Conservation (phyloP, 257 asterid genomes). For the Solanum sparsipilum region DNA sequence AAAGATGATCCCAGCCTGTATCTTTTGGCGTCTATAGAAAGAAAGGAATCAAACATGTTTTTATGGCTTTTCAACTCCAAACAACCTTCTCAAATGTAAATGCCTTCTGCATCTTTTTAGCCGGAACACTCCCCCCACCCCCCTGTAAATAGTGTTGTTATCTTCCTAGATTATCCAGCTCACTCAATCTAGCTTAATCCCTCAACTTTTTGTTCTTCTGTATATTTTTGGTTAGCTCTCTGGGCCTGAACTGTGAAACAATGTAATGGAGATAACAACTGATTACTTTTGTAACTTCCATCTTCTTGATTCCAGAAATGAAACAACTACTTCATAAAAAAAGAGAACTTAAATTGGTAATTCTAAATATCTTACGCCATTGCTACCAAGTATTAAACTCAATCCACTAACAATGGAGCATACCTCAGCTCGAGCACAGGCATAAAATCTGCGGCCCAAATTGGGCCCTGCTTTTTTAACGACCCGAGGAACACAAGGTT, state of each 20-base stretch:
- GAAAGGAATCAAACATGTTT: not conserved
- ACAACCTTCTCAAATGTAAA: not conserved
- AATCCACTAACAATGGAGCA: not conserved
- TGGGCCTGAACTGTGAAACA: not conserved
- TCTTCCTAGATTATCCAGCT: not conserved
- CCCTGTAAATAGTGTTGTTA: not conserved
- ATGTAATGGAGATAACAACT: not conserved
- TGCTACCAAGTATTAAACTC: slow-evolving; percentile 1
- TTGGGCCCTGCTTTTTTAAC: slow-evolving; percentile 93
- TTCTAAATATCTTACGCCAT: not conserved
- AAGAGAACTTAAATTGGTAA: not conserved
- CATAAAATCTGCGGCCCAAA: slow-evolving; percentile 74
- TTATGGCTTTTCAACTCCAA: not conserved
- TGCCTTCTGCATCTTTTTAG: not conserved
- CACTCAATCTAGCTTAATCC: not conserved
- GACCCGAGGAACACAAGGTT: slow-evolving; percentile 80
- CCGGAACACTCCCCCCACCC: not conserved
- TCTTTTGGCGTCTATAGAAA: not conserved
- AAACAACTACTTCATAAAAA: not conserved
- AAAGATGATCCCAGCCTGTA: not conserved
- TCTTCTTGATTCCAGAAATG: not conserved
- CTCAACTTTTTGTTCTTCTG: not conserved
- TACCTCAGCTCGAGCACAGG: slow-evolving; percentile 97
- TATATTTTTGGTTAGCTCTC: not conserved
- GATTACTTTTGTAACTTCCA: not conserved